Percentiles rank a stretch among this genome's conserved stretches.
These are phyloP conservation scores for Thraustotheca clavata DNA, from an alignment of 352 stramenopile species.

Conservation along the genomic window DNA sequence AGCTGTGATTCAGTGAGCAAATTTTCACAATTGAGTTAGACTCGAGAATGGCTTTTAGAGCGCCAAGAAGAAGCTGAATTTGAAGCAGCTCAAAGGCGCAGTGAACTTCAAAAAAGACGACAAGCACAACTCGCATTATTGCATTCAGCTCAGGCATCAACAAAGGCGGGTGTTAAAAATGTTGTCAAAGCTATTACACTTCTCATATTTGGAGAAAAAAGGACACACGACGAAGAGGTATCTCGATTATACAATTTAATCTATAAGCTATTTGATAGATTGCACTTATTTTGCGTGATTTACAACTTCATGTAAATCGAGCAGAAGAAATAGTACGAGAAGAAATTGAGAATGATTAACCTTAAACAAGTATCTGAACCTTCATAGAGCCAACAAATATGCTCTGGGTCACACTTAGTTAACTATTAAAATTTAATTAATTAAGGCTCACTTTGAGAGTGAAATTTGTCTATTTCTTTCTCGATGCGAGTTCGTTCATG, in stretches of 20 bases:
- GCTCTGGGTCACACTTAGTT: not conserved
- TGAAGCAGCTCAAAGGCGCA: not conserved
- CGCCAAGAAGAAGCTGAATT: conserved; percentile 8
- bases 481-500: conserved; percentile 23
- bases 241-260: not conserved
- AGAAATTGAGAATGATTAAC: not conserved
- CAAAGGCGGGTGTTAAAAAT: not conserved
- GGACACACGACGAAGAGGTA: conserved; percentile 14
- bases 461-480: conserved; percentile 28
- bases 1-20: not conserved
- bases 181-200: conserved; percentile 5
- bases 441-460: not conserved
- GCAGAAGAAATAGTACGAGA: conserved; percentile 9
- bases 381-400: not conserved
- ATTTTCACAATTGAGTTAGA: not conserved
- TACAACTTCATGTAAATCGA: conserved; percentile 12
- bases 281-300: conserved; percentile 6
- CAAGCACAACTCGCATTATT: conserved; percentile 10
- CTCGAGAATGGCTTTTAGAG: conserved; percentile 11
- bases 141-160: not conserved
- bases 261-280: not conserved
- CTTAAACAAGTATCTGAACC: not conserved
- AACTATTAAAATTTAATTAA: not conserved
- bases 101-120: not conserved
- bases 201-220: conserved; percentile 6